A percentile compares a stretch with the other conserved stretches of the same genome.
phyloP scores from a whole-genome alignment of 1,139 yeast species.

The Suzukiozyma palmioleophila region DNA sequence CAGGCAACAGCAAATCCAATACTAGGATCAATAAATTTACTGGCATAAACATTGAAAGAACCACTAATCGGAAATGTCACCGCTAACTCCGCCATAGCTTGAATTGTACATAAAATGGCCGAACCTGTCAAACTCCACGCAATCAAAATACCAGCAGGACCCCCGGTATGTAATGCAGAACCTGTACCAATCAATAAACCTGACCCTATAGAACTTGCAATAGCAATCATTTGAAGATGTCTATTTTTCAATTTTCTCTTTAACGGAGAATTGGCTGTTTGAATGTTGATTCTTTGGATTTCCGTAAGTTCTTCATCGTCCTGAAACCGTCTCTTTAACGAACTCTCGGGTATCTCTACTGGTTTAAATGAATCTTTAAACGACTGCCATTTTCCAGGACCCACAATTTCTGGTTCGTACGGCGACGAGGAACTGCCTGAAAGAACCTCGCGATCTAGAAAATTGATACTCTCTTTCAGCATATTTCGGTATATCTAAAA shows the following conservation, averaged over 20 bases:
- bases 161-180: conserved; percentile 46
- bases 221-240: conserved; percentile 60
- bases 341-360: conserved; percentile 17
- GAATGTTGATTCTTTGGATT: conserved; percentile 31
- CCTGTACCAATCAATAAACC: conserved; percentile 35
- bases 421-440: conserved; percentile 4
- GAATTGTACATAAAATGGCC: conserved; percentile 30
- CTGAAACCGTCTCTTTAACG: conserved; percentile 10
- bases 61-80: conserved; percentile 40
- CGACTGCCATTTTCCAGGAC: conserved; percentile 27
- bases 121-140: conserved; percentile 38
- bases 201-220: conserved; percentile 79
- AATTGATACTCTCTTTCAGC: not conserved
- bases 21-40: conserved; percentile 39
- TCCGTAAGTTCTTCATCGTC: conserved; percentile 27
- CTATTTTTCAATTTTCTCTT: conserved; percentile 30
- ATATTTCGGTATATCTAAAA: too few species aligned
- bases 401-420: conserved; percentile 2
- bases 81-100: conserved; percentile 38
- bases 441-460: not conserved
- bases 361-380: conserved; percentile 40
- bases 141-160: conserved; percentile 63
- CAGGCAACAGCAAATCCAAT: conserved; percentile 42
- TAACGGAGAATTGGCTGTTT: conserved; percentile 35
- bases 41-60: conserved; percentile 36